Evolutionary conservation across 2,329 filamentous ascomycete species (phyloP), one percentile per base, ranked within the genome.

Genomic region (Penicillium sp.): DNA sequence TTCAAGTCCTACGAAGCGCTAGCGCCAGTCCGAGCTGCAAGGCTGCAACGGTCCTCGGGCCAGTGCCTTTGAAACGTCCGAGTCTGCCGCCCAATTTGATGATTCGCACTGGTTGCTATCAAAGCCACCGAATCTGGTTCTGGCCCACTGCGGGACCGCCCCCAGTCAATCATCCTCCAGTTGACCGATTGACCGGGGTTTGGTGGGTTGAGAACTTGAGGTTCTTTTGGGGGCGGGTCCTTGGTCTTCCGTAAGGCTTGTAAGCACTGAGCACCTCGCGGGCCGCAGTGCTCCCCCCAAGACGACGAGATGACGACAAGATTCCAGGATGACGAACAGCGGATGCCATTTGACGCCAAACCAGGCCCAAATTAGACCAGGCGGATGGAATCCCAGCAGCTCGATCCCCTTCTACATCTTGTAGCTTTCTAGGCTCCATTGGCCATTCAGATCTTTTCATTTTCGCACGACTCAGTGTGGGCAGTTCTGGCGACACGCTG

Each of bases 331-430:
- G 51, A 18, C 40, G 51, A 52, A 14, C 10, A 35, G 51, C 16
- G 19, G 36, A 37, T 37, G 39, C 19, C 27, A 47, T 27, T 61
- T 55, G 43, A 55, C 41, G 55, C 56, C 31, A 49, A 46, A 31
- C 43, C 43, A 31, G 24, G 24, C 16, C 22, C 43, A 16, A n/a
- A 35, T 35, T 33, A 49, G 31, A 35, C 10, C 46, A 49, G 31
- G 6, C 24, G 33, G 27, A 35, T 33, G 27, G 46, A 33, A 3
- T 19, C 46, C 27, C 16, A 49, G 46, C 31, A 35, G 46, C 27
- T 19, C 19, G 22, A 44, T 22, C 16, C 44, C 27, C 31, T 31
- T 31, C 31, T 31, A 31, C 31, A 9, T 9, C 31, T 0, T 31
- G 31, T 31, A 31, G 31, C 31, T 9, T 31, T 31, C 31, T 31